These are phyloP conservation scores for Silene conica DNA, from an alignment of 148 eudicot genomes.

Conservation along the genomic window DNA sequence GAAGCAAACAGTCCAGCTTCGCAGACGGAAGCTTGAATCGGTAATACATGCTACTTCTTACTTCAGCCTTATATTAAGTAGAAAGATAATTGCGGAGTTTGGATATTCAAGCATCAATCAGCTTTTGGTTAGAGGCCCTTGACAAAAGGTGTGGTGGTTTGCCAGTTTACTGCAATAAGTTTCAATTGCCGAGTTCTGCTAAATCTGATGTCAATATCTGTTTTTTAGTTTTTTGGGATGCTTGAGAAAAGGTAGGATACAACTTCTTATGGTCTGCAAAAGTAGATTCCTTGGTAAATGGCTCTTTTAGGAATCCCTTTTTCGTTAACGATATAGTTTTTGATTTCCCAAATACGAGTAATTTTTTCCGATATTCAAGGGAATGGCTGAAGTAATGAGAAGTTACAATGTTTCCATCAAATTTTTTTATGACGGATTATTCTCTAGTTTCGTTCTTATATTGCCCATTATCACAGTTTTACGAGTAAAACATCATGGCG, in stretches of 20 bases:
- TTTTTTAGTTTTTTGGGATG: slow-evolving; percentile 19
- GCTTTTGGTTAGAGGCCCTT: slow-evolving; percentile 10
- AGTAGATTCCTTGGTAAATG: slow-evolving; percentile 27
- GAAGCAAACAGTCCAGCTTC: slow-evolving; percentile 33
- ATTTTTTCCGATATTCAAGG: slow-evolving; percentile 4
- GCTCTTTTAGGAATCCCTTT: slow-evolving; percentile 18
- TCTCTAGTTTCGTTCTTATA: not conserved
- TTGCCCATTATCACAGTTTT: too few relatives aligned
- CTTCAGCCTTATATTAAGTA: not conserved
- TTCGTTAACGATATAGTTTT: slow-evolving; percentile 17
- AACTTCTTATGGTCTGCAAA: slow-evolving; percentile 23
- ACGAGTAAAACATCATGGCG: too few relatives aligned
- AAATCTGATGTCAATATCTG: slow-evolving; percentile 24
- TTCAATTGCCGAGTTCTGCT: slow-evolving; percentile 27
- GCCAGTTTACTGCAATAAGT: slow-evolving; percentile 36
- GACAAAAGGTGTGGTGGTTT: slow-evolving; percentile 18
- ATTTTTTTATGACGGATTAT: not conserved
- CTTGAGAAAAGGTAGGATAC: slow-evolving; percentile 26
- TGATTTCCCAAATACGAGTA: slow-evolving; percentile 16
- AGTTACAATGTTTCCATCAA: slow-evolving; percentile 16
- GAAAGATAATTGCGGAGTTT: slow-evolving; percentile 10
- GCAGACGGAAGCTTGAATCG: slow-evolving; percentile 30
- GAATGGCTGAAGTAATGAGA: slow-evolving; percentile 22
- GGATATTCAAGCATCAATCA: slow-evolving; percentile 19
- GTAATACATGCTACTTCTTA: slow-evolving; percentile 2